A percentile compares a stretch with the other conserved stretches of the same genome.
Conservation (phyloP, 2,329 filamentous ascomycete genomes). For the Colletotrichum zoysiae region DNA sequence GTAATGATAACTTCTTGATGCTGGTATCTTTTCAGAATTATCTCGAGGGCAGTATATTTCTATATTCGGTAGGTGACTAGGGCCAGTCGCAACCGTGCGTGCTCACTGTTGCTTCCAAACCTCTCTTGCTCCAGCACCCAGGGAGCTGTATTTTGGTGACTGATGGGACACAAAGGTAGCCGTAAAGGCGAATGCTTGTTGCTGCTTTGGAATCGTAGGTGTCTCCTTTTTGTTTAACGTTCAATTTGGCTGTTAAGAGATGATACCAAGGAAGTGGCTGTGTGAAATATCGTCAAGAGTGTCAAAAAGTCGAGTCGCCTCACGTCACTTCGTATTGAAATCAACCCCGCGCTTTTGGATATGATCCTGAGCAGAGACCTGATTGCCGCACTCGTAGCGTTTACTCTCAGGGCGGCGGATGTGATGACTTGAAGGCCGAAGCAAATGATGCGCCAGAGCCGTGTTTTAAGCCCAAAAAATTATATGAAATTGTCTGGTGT, state of each 20-base stretch:
- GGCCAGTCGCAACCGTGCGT: not conserved
- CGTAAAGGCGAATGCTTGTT: not conserved
- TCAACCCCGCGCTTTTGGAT: slow-evolving; percentile 24
- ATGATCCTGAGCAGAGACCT: not conserved
- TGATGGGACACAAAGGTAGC: not conserved
- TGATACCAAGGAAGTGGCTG: not conserved
- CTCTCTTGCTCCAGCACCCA: not conserved
- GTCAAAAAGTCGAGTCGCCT: not conserved
- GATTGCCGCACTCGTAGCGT: not conserved
- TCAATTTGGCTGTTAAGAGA: not conserved
- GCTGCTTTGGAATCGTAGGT: not conserved
- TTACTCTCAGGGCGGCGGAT: not conserved
- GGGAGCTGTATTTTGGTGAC: not conserved
- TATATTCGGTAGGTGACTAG: not conserved
- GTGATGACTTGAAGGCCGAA: not conserved
- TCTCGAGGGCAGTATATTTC: not conserved
- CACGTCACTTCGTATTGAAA: not conserved
- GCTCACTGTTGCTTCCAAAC: not conserved
- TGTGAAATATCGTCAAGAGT: not conserved
- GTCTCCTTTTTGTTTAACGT: too few species aligned
- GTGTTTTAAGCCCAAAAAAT: not conserved
- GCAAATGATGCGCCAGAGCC: not conserved
- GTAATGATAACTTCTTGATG: not conserved
- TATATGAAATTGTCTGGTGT: not conserved
- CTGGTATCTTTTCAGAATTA: not conserved